Evolutionary conservation across 2,329 filamentous ascomycete species (phyloP).

Genomic region (Parastagonospora nodorum): DNA sequence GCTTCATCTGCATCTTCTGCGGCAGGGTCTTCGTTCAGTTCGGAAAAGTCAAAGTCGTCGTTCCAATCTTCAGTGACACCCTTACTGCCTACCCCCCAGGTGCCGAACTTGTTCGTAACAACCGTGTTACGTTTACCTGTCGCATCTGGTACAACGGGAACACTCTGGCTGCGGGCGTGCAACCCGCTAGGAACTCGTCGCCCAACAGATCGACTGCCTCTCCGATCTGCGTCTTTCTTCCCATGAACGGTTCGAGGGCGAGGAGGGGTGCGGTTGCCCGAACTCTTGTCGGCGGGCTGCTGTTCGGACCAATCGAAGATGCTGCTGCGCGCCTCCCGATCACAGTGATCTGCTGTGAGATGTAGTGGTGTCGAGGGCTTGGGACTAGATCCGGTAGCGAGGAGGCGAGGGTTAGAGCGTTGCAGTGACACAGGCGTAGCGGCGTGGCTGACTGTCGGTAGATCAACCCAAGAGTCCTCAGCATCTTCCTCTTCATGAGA

Average conservation of each 20-base stretch:
- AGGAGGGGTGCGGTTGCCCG: constrained; percentile 62
- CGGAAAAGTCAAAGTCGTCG: constrained; percentile 81
- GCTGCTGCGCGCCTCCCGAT: constrained; percentile 62
- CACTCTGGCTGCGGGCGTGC: constrained; percentile 80
- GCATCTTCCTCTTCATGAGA: constrained; percentile 48
- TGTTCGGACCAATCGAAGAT: constrained; percentile 82
- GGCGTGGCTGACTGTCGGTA: constrained; percentile 38
- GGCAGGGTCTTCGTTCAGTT: constrained; percentile 50
- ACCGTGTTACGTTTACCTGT: constrained; percentile 59
- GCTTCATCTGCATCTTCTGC: constrained; percentile 41
- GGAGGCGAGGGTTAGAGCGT: constrained; percentile 38
- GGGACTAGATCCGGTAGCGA: constrained; percentile 40
- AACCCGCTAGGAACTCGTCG: constrained; percentile 71
- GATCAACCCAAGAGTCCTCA: constrained; percentile 48
- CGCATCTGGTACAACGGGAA: constrained; percentile 70
- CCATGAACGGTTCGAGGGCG: constrained; percentile 77
- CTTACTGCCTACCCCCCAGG: constrained; percentile 80
- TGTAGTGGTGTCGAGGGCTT: constrained; percentile 47
- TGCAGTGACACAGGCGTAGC: constrained; percentile 38
- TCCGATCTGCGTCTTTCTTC: constrained; percentile 72
- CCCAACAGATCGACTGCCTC: constrained; percentile 70
- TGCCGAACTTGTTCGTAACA: constrained; percentile 73
- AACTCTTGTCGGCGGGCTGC: constrained; percentile 64
- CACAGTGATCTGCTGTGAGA: constrained; percentile 40
- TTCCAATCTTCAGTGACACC: constrained; percentile 87